These are phyloP conservation scores for Trichoderma oligosporum DNA, from an alignment of 2,329 filamentous ascomycete species.

Conservation along the genomic window DNA sequence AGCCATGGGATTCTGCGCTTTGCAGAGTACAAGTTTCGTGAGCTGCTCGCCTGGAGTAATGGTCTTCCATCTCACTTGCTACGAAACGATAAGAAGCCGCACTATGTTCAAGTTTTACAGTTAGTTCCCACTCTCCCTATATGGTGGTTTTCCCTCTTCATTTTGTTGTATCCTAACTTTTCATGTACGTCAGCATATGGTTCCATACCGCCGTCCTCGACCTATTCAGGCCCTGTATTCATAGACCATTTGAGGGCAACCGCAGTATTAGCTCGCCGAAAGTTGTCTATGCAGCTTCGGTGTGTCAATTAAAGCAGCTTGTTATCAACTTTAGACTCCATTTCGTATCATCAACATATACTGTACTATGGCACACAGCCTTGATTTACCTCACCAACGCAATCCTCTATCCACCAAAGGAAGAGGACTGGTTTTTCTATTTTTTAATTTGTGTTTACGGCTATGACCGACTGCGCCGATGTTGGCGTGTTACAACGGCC, in stretches of 20 bases:
- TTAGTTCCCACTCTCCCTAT: conserved; percentile 24
- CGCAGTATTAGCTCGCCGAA: conserved; percentile 29
- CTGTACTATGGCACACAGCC: conserved; percentile 40
- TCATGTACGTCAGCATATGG: conserved; percentile 34
- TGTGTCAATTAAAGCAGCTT: conserved; percentile 37
- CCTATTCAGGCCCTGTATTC: conserved; percentile 30
- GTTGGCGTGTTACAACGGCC: conserved; percentile 36
- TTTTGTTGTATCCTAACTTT: not conserved
- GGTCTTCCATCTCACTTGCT: conserved; percentile 29
- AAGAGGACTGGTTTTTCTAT: conserved; percentile 35
- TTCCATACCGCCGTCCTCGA: conserved; percentile 38
- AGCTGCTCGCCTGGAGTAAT: conserved; percentile 38
- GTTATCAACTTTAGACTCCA: conserved; percentile 35
- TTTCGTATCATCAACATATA: conserved; percentile 33
- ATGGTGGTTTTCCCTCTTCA: not conserved
- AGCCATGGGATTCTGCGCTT: conserved; percentile 25
- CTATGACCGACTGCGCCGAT: conserved; percentile 34
- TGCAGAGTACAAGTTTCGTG: conserved; percentile 38
- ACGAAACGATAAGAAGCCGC: conserved; percentile 28
- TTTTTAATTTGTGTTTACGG: conserved; percentile 38
- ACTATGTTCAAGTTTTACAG: conserved; percentile 38
- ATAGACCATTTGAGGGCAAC: not conserved
- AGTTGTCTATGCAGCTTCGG: conserved; percentile 33
- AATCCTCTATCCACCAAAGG: conserved; percentile 30
- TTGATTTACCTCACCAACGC: conserved; percentile 40